Evolutionary conservation across 768 basidiomycete species (phyloP), one percentile per base, ranked within the genome.

Genomic region (Termitomyces sp.): DNA sequence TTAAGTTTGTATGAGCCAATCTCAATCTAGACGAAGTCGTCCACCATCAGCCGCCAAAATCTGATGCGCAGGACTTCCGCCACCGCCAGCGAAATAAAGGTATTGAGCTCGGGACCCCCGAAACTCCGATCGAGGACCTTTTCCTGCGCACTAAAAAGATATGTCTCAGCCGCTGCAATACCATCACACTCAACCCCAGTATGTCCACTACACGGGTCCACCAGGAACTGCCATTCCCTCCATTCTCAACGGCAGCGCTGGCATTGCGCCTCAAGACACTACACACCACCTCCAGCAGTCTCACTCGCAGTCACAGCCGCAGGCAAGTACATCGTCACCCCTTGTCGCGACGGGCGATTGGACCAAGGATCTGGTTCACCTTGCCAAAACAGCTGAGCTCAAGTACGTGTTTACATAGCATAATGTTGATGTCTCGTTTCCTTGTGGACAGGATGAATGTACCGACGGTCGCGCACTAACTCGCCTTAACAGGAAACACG

Each of bases 321-420:
- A 72, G 54, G 46, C 70, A 61, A 50, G 64, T 63, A 51, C 64
- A 49, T 59, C 66, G 35, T 60, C 63, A 5, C 83, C 86, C n/a
- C 71, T 91, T 50, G 78, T 93, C 49, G 89, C 91, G 4, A 85
- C 83, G 19, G 91, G 89, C 9, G 89, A 92, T 69, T 93, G 91
- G 91, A 91, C 89, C 28, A 87, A 86, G 63, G 88, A 91, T 70
- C 78, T 93, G 43, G 86, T 93, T 33, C 88, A 92, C 52, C 78
- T 93, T 11, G 91, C 91, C 6, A 92, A 89, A 73, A 90, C 88
- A 1, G 91, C 91, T 9, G 91, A 93, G 67, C 78, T 93, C 65
- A 93, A 93, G 91, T 93, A 68, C 63, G 88, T 80, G 23, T 43
- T 35, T 21, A 50, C 47, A 56, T 50, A n/a, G 41, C 21, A 14